These are phyloP conservation scores for Kwoniella europaea DNA, from an alignment of 768 basidiomycete genomes.

Conservation along the genomic window DNA sequence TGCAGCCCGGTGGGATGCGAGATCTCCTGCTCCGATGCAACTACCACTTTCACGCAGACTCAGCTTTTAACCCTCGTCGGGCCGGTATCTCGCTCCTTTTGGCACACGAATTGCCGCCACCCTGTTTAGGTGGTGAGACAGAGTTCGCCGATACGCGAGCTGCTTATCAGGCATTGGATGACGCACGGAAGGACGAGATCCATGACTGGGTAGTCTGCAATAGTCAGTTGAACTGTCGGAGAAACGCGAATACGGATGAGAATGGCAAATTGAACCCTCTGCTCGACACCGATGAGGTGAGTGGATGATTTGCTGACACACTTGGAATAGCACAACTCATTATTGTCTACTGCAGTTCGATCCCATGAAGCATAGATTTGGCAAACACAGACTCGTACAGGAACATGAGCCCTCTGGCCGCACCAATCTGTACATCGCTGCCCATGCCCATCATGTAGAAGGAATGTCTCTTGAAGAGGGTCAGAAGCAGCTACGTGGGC, in stretches of 20 bases:
- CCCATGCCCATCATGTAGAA: constrained; percentile 42
- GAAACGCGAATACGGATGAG: constrained; percentile 28
- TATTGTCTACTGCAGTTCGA: constrained; percentile 23
- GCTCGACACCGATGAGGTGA: constrained; percentile 22
- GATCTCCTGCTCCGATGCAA: constrained; percentile 31
- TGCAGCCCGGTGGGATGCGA: constrained; percentile 21
- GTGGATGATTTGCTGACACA: constrained; percentile 4
- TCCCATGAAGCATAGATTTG: constrained; percentile 36
- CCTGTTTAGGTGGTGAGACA: constrained; percentile 35
- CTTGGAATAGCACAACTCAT: constrained; percentile 16
- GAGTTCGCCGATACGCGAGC: constrained; percentile 43
- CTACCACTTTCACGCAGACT: constrained; percentile 31
- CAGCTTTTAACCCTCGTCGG: constrained; percentile 34
- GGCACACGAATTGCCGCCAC: constrained; percentile 38
- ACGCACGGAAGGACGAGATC: constrained; percentile 30
- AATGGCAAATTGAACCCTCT: constrained; percentile 23
- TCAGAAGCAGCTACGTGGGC: constrained; percentile 17
- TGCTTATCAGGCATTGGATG: constrained; percentile 35
- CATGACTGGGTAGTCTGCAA: constrained; percentile 36
- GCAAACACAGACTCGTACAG: constrained; percentile 36
- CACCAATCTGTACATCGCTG: constrained; percentile 39
- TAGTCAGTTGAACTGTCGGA: constrained; percentile 36
- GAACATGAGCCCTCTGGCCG: constrained; percentile 34
- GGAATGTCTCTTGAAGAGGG: constrained; percentile 33
- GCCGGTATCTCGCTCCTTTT: constrained; percentile 34